Evolutionary conservation across 2,329 filamentous ascomycete species (phyloP).

Genomic region (Aspergillus uvarum): DNA sequence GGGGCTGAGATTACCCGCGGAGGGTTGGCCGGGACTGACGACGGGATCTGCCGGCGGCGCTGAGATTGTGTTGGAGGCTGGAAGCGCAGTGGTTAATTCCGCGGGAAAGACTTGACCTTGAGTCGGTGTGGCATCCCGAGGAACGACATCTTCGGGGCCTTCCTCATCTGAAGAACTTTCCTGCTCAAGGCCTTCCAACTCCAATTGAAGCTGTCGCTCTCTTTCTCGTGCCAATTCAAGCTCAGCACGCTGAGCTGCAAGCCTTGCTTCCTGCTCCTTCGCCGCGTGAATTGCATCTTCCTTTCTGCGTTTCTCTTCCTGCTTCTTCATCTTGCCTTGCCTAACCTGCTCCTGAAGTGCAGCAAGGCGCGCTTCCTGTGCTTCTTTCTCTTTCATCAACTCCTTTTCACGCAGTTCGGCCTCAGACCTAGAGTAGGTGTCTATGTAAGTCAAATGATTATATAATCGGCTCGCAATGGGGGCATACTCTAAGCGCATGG

Average conservation of each 20-base stretch:
- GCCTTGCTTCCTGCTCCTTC: conserved; percentile 81
- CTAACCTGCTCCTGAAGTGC: conserved; percentile 92
- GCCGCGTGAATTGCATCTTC: conserved; percentile 83
- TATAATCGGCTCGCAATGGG: background rate
- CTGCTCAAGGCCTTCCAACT: conserved; percentile 76
- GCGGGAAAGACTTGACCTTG: conserved; percentile 55
- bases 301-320: conserved; percentile 90
- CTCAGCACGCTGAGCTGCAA: conserved; percentile 83
- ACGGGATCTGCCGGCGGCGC: conserved; percentile 49
- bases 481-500: conserved; percentile 78
- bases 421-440: conserved; percentile 59
- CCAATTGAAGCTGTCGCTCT: conserved; percentile 83
- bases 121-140: conserved; percentile 59
- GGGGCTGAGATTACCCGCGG: conserved; percentile 53
- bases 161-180: conserved; percentile 80
- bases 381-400: conserved; percentile 74
- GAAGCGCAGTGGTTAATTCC: conserved; percentile 26
- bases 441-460: conserved; percentile 9
- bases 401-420: conserved; percentile 76
- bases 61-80: conserved; percentile 26
- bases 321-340: conserved; percentile 90
- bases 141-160: conserved; percentile 67
- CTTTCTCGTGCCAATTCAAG: conserved; percentile 88
- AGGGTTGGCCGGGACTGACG: conserved; percentile 52
- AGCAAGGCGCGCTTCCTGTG: conserved; percentile 76